These are phyloP conservation scores for Borealophlyctis nickersoniae DNA, from an alignment of 192 early-diverging fungal species.

Conservation along the genomic window DNA sequence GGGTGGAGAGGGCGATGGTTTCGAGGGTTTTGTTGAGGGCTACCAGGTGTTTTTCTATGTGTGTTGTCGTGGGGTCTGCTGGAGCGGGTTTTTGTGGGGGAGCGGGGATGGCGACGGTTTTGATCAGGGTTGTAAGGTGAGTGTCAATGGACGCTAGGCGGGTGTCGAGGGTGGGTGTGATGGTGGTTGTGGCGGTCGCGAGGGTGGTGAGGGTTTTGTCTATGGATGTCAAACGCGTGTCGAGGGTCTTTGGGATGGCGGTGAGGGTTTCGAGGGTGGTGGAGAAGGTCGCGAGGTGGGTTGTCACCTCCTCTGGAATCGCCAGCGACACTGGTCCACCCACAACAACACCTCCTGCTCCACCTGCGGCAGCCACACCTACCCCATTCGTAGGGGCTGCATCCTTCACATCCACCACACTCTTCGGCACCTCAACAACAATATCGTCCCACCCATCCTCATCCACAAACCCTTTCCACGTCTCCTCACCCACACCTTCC, in stretches of 20 bases:
- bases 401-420: background rate
- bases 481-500: background rate
- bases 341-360: constrained; percentile 1
- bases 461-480: background rate
- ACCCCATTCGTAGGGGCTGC: background rate
- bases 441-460: constrained; percentile 15
- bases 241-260: constrained; percentile 21
- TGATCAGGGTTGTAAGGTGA: background rate
- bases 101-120: no score
- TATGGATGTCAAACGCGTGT: constrained; percentile 35
- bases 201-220: constrained; percentile 36
- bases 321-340: constrained; percentile 6
- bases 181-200: constrained; percentile 36
- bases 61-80: no score
- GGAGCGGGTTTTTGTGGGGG: no score
- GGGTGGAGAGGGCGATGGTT: no score
- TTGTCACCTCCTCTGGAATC: background rate
- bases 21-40: no score
- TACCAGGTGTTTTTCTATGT: no score
- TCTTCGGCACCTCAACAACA: background rate
- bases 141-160: background rate
- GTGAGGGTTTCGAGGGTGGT: constrained; percentile 8
- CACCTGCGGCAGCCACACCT: background rate
- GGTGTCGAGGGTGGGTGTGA: background rate
- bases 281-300: background rate